Base-by-base conservation (phyloP, 495 filamentous ascomycete species). In the Aspergillus haitiensis region DNA sequence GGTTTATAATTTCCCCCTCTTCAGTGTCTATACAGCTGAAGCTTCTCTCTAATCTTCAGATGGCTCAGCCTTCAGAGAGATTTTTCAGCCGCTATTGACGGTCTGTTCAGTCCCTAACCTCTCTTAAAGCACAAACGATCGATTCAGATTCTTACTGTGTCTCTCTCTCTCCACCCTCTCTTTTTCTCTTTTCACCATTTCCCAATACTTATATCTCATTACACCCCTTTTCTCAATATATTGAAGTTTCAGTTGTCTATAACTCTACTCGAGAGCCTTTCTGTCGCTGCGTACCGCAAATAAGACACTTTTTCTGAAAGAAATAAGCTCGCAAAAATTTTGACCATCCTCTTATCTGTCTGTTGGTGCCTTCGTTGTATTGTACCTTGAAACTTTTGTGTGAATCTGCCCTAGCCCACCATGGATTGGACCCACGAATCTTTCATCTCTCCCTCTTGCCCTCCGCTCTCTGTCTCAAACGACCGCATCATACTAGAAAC, bases 61-160 rank as follows among this genome's bases (percentile, higher is more conserved):
- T 67, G 71, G 56, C 60, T 56, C 55, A 59, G 60, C 56, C 37
- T 32, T 64, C 51, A 55, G 54, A 57, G 36, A 57, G 55, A n/a
- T 52, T 58, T 27, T 64, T 75, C 67, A 75, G 70, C 69, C 72
- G 70, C 69, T 52, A 34, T 67, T 59, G 52, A 73, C 69, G 70
- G 64, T 66, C 64, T 45, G 64, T 64, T 46, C 51, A 64, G 55
- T 42, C 55, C 59, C 32, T 56, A 27, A 27, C 21, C 21, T 27
- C 21, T 27, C 21, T 27, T 27, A 27, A 27, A 27, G 21, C 21
- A 27, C 21, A 64, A 66, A 65, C 63, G 54, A 56, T 60, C 59
- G 60, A 55, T 68, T 64, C 65, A 65, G 62, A 68, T 3, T 27
- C 21, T 27, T 27, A 27, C 21, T 27, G 21, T 27, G 1, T 53